phyloP scores from a whole-genome alignment of 2,329 filamentous ascomycete genomes.

The Ophiocordyceps camponoti-saundersi region DNA sequence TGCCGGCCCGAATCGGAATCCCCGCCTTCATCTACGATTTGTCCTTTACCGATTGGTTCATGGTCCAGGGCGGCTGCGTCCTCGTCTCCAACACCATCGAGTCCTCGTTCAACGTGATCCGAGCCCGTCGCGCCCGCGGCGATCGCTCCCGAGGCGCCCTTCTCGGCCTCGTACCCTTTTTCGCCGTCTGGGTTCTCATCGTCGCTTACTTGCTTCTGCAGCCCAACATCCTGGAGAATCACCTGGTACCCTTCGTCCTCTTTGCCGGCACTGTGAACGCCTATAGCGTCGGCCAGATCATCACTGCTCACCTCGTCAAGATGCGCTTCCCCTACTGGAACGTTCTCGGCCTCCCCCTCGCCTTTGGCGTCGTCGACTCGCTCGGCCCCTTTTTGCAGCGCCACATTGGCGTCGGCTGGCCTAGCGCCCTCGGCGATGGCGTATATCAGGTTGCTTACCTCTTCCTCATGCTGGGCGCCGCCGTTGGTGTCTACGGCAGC shows the following conservation, averaged over 20 bases:
- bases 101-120: constrained; percentile 70
- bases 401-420: constrained; percentile 51
- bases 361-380: constrained; percentile 64
- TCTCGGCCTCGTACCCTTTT: constrained; percentile 69
- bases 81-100: constrained; percentile 72
- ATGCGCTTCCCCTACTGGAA: constrained; percentile 83
- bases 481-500: constrained; percentile 84
- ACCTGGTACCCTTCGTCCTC: constrained; percentile 77
- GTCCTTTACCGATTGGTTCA: constrained; percentile 83
- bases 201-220: constrained; percentile 69
- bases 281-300: constrained; percentile 90
- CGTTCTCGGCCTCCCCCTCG: constrained; percentile 62
- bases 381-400: constrained; percentile 51
- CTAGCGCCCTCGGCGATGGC: constrained; percentile 53
- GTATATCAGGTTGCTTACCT: constrained; percentile 87
- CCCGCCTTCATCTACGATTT: constrained; percentile 59
- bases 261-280: constrained; percentile 85
- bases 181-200: constrained; percentile 60
- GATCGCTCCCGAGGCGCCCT: constrained; percentile 60
- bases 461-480: constrained; percentile 72
- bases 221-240: constrained; percentile 62
- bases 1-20: constrained; percentile 47
- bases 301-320: constrained; percentile 82
- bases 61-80: constrained; percentile 69
- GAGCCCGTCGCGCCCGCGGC: constrained; percentile 56